Base-by-base conservation (phyloP, 140 eudicot species). In the Erigeron philadelphicus region DNA sequence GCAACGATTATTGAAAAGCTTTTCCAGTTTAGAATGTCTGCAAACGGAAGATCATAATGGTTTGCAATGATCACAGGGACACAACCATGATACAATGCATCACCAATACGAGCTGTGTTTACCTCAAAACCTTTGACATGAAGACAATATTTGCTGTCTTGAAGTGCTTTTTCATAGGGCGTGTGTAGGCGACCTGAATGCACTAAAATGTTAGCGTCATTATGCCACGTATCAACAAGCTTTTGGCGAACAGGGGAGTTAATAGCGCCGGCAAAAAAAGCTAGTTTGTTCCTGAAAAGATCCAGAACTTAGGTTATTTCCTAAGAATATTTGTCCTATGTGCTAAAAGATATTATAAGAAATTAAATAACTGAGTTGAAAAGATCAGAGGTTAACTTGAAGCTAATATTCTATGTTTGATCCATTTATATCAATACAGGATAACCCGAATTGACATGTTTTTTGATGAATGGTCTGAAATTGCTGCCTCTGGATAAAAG, bases 101-200 rank as follows among this genome's bases (percentile, higher is more conserved):
- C 98, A n/a, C 93, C 93, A 7, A 86, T 64, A 13, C 96, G 95
- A 61, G 98, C 95, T 23, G 96, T 88, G 81, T 92, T 92, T 11
- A 88, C 96, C 65, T 89, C 98, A 66, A 78, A 92, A 10, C 98
- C 98, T 73, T 88, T 92, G 18, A 84, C 95, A 64, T 89, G 96
- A 44, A 92, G 82, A 74, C 98, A 89, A 68, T 81, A 92, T 64
- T 80, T 88, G 81, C 96, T 92, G 66, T 75, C 54, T 4, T 88
- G 81, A 63, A 91, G 95, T 68, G 74, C 88, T 17, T 79, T 69
- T 7, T 82, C 75, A 9, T 91, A 91, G 18, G 96, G 73, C 10
- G 96, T 88, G 41, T 71, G 65, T 53, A 92, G 72, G 67, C 25
- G 87, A 15, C 85, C 83, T 3, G 58, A 38, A 79, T 88, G 82